A percentile compares a stretch with the other conserved stretches of the same genome.
phyloP scores from a whole-genome alignment of 1,284 basidiomycete genomes.

The Hymenochaete sp. region DNA sequence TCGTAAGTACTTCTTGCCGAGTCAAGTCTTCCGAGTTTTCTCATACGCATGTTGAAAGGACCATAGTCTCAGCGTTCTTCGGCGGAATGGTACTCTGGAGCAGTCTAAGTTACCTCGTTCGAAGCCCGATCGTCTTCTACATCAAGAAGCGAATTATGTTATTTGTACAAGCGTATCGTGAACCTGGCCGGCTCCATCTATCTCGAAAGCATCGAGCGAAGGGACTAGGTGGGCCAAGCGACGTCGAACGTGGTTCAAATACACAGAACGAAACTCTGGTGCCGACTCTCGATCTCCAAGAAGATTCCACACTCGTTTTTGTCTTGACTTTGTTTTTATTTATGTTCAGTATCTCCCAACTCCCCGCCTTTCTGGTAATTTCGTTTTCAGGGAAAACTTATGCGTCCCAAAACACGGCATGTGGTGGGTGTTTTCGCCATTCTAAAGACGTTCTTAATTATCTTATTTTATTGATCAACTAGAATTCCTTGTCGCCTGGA shows the following conservation, averaged over 20 bases:
- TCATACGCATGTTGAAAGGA: constrained; percentile 24
- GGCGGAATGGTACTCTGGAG: constrained; percentile 43
- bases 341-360: constrained; percentile 36
- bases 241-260: too few relatives aligned
- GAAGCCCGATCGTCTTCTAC: constrained; percentile 11
- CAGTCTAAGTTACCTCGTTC: constrained; percentile 30
- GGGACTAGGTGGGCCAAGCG: too few relatives aligned
- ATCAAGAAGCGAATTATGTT: constrained; percentile 1
- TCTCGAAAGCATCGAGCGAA: too few relatives aligned
- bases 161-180: too few relatives aligned
- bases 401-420: not conserved
- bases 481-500: constrained; percentile 46
- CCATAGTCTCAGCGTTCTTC: constrained; percentile 29
- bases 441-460: too few relatives aligned
- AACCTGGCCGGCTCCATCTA: too few relatives aligned
- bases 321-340: constrained; percentile 37
- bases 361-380: constrained; percentile 33
- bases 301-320: constrained; percentile 28
- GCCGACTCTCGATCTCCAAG: constrained; percentile 19
- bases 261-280: too few relatives aligned
- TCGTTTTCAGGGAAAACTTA: not conserved
- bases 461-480: not conserved
- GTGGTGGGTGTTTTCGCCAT: not conserved
- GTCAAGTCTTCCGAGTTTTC: not conserved
- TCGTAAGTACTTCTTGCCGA: constrained; percentile 23